phyloP scores from a whole-genome alignment of 2,329 filamentous ascomycete species.

The Colletotrichum sp. region DNA sequence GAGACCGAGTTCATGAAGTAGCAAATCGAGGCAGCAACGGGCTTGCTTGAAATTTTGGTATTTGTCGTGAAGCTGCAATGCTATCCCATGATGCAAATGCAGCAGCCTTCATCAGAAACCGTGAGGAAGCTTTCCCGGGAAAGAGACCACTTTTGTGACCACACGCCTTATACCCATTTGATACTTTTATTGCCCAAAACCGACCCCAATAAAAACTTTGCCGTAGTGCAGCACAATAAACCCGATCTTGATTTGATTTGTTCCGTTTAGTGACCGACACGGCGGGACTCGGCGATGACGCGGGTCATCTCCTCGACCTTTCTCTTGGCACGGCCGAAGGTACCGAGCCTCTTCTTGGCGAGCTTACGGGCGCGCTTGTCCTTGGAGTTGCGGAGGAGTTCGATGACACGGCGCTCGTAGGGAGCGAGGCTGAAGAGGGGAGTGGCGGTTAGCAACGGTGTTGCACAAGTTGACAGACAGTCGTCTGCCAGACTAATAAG shows the following conservation, averaged over 20 bases:
- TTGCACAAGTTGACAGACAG: accelerated
- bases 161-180: constrained; percentile 36
- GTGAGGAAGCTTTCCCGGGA: constrained; percentile 28
- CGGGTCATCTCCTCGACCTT: constrained; percentile 99
- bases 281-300: constrained; percentile 95
- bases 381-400: constrained; percentile 98
- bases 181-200: constrained; percentile 29
- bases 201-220: constrained; percentile 2
- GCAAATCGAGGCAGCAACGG: neutral
- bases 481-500: neutral
- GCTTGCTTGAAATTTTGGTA: constrained; percentile 34
- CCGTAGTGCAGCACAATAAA: neutral
- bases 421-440: constrained; percentile 71
- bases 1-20: neutral
- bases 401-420: constrained; percentile 98
- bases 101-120: constrained; percentile 31
- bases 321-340: constrained; percentile 97
- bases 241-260: neutral
- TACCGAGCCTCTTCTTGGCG: constrained; percentile 99
- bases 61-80: constrained; percentile 35
- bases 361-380: constrained; percentile 99
- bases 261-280: constrained; percentile 65
- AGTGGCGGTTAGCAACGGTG: constrained; percentile 31
- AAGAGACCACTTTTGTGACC: constrained; percentile 34
- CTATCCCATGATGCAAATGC: constrained; percentile 30